Evolutionary conservation across 1,139 yeast species (phyloP), one percentile per base, ranked within the genome.

Genomic region (Pichia terricola): DNA sequence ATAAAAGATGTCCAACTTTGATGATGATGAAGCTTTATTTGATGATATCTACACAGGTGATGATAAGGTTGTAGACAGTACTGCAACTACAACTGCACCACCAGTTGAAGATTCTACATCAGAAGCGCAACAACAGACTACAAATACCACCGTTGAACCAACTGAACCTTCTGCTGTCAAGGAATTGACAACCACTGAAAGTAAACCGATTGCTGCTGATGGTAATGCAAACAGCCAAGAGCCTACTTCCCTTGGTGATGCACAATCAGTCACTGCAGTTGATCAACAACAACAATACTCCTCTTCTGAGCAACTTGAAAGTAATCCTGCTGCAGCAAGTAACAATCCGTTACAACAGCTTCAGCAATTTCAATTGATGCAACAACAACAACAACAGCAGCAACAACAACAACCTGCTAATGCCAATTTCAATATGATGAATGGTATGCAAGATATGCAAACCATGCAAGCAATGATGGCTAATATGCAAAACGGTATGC

Each of bases 11-110:
- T 75, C 86, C 48, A 65, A 72, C 48, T 67, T 73, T 55, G 88
- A 81, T 61, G 95, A 87, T 68, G 96, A 87, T 66, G 95, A 86
- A 51, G 71, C 69, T 39, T 62, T 67, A 43, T 67, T 67, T 47
- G 70, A 67, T 48, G 72, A 67, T 46, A 66, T 67, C 53, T 67
- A 67, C 50, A 65, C 57, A n/a, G 68, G 60, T 39, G 68, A 65
- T 34, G 47, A 40, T 32, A 42, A 42, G 33, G 30, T 43, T 6
- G 39, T 42, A 26, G 47, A 40, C 25, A 40, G 46, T 26, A 37
- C 39, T 8, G 36, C 45, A 8, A 28, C 44, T 8, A 28, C 45
- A n/a, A 41, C 37, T n/a, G 41, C 39, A 27, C 34, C 34, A 28
- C 40, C 31, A 22, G 41, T 22, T n/a, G 35, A 28, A 40, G 33